Base-by-base conservation (phyloP, 2,329 filamentous ascomycete genomes). In the Colletotrichum cuscutae region DNA sequence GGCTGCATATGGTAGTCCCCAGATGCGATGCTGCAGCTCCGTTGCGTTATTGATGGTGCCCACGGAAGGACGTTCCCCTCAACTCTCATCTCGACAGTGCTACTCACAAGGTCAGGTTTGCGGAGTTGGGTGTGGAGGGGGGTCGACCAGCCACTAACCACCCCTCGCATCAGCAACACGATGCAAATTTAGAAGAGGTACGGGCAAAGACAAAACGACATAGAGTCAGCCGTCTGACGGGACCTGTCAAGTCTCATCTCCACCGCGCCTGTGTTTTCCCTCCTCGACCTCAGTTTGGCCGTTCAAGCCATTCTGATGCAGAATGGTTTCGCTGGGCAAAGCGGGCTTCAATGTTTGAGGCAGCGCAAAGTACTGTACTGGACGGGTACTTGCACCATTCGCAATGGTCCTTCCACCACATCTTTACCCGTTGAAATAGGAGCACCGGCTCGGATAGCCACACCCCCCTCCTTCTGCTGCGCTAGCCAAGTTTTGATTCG, bases 1-100 rank as follows among this genome's bases (percentile, higher is more conserved):
- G 71, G 71, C 71, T 73, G 71, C 71, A 72, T 73, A 52, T 67
- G 57, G 22, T 67, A 30, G 61, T 64, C 52, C 71, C 71, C 68
- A 62, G 61, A 30, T 63, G 52, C 62, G 61, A 71, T 65, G 71
- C 67, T 69, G 70, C 46, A 72, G 30, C 37, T 70, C 28, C 52
- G 54, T 46, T 65, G 49, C 46, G 60, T 59, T 54, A 70, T 53
- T 70, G 54, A 35, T 70, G 54, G 46, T 32, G 69, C 65, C 54
- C 65, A 46, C 11, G 26, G 58, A 32, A 24, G 13, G 22, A 24
- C 54, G 19, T 26, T 35, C 52, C 65, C 56, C 65, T 42, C 49
- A 70, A 49, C 60, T 72, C 56, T 53, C 59, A 60, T 61, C 66
- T 72, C 35, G 60, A 46, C 46, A 56, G 52, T 35, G n/a, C 54